These are phyloP conservation scores for Plasmodium ovale DNA, from an alignment of 169 alveolate species.

Conservation along the genomic window DNA sequence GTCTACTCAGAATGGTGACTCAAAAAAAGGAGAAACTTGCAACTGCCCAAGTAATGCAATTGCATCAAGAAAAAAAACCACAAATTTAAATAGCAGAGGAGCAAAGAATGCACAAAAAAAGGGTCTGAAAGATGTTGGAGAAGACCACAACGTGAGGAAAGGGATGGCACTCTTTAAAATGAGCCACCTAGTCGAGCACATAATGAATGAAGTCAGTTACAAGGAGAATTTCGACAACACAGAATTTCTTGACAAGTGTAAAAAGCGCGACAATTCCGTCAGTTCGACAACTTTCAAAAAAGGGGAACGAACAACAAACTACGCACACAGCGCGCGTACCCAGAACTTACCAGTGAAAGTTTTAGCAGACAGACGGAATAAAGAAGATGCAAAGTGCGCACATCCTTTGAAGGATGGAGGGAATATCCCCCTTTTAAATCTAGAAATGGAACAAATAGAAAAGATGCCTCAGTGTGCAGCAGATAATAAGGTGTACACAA, in stretches of 20 bases:
- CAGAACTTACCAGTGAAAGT: neutral
- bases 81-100: neutral
- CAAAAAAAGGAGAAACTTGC: neutral
- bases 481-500: neutral
- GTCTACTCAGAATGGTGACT: neutral
- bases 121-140: neutral
- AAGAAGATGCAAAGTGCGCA: neutral
- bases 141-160: neutral
- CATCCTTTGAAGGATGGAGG: neutral
- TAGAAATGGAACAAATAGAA: neutral
- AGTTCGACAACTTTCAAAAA: too few species aligned
- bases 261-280: too few species aligned
- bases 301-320: neutral
- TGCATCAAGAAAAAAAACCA: conserved; percentile 1
- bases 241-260: too few species aligned
- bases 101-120: neutral
- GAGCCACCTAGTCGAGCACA: neutral
- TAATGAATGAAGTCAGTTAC: neutral
- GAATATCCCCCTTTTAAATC: neutral
- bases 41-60: neutral
- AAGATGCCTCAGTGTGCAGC: neutral
- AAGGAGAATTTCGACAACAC: neutral
- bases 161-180: neutral
- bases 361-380: neutral
- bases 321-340: neutral